Evolutionary conservation across 2,329 filamentous ascomycete species (phyloP), one percentile per base, ranked within the genome.

Genomic region (Trichoderma atrobrunneum): DNA sequence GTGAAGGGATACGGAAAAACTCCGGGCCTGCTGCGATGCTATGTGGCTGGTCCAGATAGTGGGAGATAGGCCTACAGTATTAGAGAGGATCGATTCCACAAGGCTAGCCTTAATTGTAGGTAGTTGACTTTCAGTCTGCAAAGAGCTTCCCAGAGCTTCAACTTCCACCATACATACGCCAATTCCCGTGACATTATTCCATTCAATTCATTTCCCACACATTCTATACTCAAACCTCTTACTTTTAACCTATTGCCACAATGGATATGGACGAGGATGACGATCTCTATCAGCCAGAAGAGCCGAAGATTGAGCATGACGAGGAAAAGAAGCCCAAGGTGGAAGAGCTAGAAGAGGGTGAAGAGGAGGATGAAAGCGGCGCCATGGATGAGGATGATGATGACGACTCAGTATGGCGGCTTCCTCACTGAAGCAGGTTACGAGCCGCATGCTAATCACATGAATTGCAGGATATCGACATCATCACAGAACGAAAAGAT

Each of bases 251-350:
- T 4, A 14, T 7, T 21, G 3, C 28, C 18, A 69, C 28, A 28
- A 91, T 91, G 88, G 89, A 91, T 78, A 87, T 91, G 72, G 89
- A 91, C 80, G 89, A 91, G 75, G 89, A 91, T 65, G 89, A 91
- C 75, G 89, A 91, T 80, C 89, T 91, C 77, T 91, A 91, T 78
- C 87, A 86, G 72, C 86, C 87, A 1, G 89, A 91, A 73, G 88
- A 90, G 79, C 83, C 85, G 51, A 82, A 82, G 64, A 77, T 78
- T 24, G 78, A 85, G 70, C 75, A 74, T 11, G 74, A 76, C 16
- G 76, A 79, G 10, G 77, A 79, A 21, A 78, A 78, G 75, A 78
- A 76, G 73, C 72, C 79, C 2, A 84, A 83, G 36, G 80, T 85
- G 65, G 88, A 88, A 56, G 88, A 90, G 76, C 80, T 90, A 67